Evolutionary conservation across 75 land plant genomes (phyloP).

Genomic region (Isoetes taiwanensis): DNA sequence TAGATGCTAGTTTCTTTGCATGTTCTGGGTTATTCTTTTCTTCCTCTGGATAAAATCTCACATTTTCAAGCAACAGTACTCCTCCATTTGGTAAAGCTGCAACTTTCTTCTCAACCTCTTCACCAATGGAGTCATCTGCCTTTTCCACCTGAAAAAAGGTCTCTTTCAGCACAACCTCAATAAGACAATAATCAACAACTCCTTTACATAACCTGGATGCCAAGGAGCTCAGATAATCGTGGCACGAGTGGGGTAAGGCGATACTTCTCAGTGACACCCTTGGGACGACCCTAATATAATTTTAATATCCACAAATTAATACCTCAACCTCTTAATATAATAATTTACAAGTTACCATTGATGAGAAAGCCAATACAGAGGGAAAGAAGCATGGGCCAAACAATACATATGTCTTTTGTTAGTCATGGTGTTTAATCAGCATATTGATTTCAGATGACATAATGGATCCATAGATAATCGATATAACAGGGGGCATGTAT

Average conservation of each 20-base stretch:
- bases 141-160: conserved; percentile 42
- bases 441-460: too few species aligned
- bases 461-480: too few species aligned
- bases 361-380: too few species aligned
- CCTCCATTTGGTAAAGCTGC: conserved; percentile 65
- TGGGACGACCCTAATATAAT: conserved; percentile 64
- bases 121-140: conserved; percentile 73
- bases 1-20: conserved; percentile 72
- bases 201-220: conserved; percentile 22
- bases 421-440: too few species aligned
- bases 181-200: not conserved
- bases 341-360: too few species aligned
- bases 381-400: too few species aligned
- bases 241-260: conserved; percentile 69
- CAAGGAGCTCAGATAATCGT: conserved; percentile 55
- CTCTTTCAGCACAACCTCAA: not conserved
- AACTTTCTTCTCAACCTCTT: conserved; percentile 52
- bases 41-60: conserved; percentile 85
- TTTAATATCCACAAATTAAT: too few species aligned
- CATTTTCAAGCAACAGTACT: conserved; percentile 82
- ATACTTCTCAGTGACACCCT: conserved; percentile 72
- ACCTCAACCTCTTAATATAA: too few species aligned
- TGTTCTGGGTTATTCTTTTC: conserved; percentile 90
- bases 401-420: too few species aligned
- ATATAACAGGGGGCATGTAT: too few species aligned